Percentiles rank a stretch among this genome's conserved stretches.
Conservation (phyloP, 73 alveolate genomes). For the Tetrahymena elliotti region DNA sequence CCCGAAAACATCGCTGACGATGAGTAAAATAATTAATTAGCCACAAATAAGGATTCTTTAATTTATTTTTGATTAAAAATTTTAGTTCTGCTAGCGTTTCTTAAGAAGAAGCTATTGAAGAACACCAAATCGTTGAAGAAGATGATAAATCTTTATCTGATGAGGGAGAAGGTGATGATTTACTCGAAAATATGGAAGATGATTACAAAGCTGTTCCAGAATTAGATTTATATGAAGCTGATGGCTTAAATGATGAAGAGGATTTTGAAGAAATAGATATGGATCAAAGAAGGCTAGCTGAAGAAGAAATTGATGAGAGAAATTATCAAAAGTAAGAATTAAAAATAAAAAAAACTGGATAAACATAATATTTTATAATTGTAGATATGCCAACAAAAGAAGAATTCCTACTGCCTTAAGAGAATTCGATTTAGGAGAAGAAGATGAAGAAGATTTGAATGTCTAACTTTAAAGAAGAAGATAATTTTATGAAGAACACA, state of each 20-base stretch:
- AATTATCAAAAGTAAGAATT: conserved; percentile 43
- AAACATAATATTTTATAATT: conserved; percentile 61
- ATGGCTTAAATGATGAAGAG: conserved; percentile 84
- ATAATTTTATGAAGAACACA: conserved; percentile 44
- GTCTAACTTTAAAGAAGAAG: conserved; percentile 45
- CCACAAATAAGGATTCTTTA: neutral
- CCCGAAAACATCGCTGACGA: neutral
- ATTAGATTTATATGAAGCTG: conserved; percentile 83
- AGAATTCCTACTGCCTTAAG: conserved; percentile 31
- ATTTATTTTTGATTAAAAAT: neutral
- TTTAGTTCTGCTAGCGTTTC: neutral
- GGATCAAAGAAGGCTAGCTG: conserved; percentile 86
- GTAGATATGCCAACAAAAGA: conserved; percentile 49
- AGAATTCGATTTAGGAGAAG: conserved; percentile 54
- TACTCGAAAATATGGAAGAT: conserved; percentile 57
- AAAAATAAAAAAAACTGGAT: conserved; percentile 67
- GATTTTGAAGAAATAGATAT: conserved; percentile 61
- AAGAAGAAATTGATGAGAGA: conserved; percentile 69
- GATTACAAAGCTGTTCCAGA: conserved; percentile 85
- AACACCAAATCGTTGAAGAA: conserved; percentile 5
- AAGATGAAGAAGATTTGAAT: conserved; percentile 65
- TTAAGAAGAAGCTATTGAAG: conserved; percentile 26
- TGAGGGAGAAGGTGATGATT: conserved; percentile 50
- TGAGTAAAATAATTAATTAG: neutral
- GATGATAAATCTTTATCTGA: conserved; percentile 18